phyloP scores from a whole-genome alignment of 2,329 filamentous ascomycete genomes.

The Arachnopeziza araneosa region DNA sequence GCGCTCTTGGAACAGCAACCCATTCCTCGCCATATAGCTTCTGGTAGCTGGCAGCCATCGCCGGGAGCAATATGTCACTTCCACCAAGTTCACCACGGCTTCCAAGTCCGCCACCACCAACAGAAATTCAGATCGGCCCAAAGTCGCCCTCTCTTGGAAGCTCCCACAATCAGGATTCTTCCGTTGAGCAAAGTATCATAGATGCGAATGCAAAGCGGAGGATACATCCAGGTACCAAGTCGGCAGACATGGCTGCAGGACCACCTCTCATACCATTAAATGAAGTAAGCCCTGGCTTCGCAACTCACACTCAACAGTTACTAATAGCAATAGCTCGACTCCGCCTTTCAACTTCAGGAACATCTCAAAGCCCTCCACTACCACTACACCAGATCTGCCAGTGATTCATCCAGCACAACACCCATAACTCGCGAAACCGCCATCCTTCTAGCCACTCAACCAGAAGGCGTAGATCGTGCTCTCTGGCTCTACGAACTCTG shows the following conservation, averaged over 20 bases:
- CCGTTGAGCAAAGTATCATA: conserved; percentile 53
- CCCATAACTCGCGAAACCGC: conserved; percentile 75
- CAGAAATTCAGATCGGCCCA: conserved; percentile 85
- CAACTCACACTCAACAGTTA: background rate
- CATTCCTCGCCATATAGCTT: background rate
- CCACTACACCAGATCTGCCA: conserved; percentile 61
- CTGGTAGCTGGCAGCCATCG: background rate
- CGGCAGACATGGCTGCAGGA: conserved; percentile 87
- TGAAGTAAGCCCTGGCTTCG: conserved; percentile 54
- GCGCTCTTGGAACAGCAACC: background rate
- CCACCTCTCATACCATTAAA: conserved; percentile 81
- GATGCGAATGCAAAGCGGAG: conserved; percentile 74
- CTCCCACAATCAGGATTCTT: conserved; percentile 51
- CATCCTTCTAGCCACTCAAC: conserved; percentile 69
- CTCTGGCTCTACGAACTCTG: conserved; percentile 98
- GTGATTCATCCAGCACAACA: conserved; percentile 49
- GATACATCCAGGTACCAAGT: conserved; percentile 87
- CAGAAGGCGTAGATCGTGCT: conserved; percentile 74
- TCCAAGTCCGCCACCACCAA: conserved; percentile 88
- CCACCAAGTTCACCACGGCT: conserved; percentile 81
- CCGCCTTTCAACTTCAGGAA: conserved; percentile 94
- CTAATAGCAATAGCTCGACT: conserved; percentile 66
- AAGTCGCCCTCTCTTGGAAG: conserved; percentile 65
- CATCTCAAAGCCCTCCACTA: conserved; percentile 91
- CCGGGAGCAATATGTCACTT: conserved; percentile 43